A percentile compares a stretch with the other conserved stretches of the same genome.
Conservation (phyloP, 1,284 basidiomycete genomes). For the Ceratobasidium sp. region DNA sequence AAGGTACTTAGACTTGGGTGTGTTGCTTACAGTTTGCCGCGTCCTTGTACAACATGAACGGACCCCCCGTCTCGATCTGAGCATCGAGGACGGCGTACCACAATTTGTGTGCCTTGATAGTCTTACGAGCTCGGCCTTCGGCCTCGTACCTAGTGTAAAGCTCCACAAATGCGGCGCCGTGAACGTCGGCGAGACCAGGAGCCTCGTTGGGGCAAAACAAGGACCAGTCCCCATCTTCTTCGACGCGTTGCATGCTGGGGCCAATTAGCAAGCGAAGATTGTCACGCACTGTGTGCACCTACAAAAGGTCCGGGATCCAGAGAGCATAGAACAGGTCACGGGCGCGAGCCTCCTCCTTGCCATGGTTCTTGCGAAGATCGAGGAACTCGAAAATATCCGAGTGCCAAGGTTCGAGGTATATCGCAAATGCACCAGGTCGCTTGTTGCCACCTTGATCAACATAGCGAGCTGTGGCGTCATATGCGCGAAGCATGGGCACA, state of each 20-base stretch:
- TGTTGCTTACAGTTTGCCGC: conserved; percentile 74
- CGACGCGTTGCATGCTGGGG: conserved; percentile 90
- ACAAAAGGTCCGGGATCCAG: conserved; percentile 99
- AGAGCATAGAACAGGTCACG: conserved; percentile 98
- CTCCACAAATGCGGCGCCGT: conserved; percentile 91
- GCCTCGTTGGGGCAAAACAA: conserved; percentile 99
- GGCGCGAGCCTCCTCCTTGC: conserved; percentile 97
- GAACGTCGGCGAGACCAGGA: conserved; percentile 89
- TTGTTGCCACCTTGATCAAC: conserved; percentile 99
- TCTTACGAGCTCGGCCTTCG: conserved; percentile 89
- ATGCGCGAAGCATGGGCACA: conserved; percentile 98
- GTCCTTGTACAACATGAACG: conserved; percentile 99
- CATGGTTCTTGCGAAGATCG: conserved; percentile 98
- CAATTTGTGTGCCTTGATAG: conserved; percentile 95
- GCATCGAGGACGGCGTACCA: conserved; percentile 99
- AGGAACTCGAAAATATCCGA: conserved; percentile 98
- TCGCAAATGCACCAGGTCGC: conserved; percentile 97
- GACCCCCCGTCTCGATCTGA: conserved; percentile 97
- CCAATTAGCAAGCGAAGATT: neutral
- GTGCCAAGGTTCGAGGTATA: conserved; percentile 99
- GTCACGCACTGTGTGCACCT: conserved; percentile 53
- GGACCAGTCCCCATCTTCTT: conserved; percentile 90
- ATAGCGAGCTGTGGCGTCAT: conserved; percentile 98
- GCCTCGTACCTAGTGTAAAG: conserved; percentile 92
- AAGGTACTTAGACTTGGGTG: neutral